Evolutionary conservation across 225 moss, liverwort and hornwort genomes (phyloP).

Genomic region (Physcomitrium patens): DNA sequence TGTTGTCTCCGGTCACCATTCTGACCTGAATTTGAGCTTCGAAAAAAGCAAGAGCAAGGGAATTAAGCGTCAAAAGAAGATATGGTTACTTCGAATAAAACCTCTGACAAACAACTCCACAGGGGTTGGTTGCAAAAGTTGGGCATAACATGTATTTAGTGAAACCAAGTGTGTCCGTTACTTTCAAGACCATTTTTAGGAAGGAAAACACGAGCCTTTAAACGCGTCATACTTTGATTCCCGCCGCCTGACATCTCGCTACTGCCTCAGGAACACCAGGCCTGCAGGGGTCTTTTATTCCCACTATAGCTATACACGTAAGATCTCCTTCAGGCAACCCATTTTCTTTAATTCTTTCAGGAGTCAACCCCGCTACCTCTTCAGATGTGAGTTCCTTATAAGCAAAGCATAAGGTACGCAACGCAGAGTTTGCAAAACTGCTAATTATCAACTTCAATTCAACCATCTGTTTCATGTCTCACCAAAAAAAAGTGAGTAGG

Average conservation of each 20-base stretch:
- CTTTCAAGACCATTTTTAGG: not conserved
- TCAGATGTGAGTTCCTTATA: conserved; percentile 65
- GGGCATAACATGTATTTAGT: not conserved
- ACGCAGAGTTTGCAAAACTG: conserved; percentile 92
- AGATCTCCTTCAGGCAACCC: conserved; percentile 75
- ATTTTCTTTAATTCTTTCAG: conserved; percentile 59
- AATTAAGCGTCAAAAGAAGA: conserved; percentile 2
- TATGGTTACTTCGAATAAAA: not conserved
- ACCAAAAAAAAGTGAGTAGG: conserved; percentile 22
- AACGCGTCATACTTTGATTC: conserved; percentile 60
- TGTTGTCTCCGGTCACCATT: conserved; percentile 94
- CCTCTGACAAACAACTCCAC: not conserved
- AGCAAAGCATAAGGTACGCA: conserved; percentile 89
- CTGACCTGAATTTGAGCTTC: conserved; percentile 56
- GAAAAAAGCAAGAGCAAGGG: conserved; percentile 23
- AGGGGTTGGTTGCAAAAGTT: not conserved
- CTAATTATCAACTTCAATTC: conserved; percentile 84
- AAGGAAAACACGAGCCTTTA: not conserved
- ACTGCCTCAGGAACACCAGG: conserved; percentile 97
- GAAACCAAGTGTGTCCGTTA: not conserved
- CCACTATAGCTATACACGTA: conserved; percentile 77
- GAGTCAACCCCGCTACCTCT: conserved; percentile 53
- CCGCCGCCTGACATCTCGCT: conserved; percentile 78
- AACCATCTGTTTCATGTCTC: conserved; percentile 62
- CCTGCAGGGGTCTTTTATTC: conserved; percentile 95